A percentile compares a stretch with the other conserved stretches of the same genome.
Evolutionary conservation across 176 grass and related monocot genomes (phyloP).

Genomic region (Poa pratensis): DNA sequence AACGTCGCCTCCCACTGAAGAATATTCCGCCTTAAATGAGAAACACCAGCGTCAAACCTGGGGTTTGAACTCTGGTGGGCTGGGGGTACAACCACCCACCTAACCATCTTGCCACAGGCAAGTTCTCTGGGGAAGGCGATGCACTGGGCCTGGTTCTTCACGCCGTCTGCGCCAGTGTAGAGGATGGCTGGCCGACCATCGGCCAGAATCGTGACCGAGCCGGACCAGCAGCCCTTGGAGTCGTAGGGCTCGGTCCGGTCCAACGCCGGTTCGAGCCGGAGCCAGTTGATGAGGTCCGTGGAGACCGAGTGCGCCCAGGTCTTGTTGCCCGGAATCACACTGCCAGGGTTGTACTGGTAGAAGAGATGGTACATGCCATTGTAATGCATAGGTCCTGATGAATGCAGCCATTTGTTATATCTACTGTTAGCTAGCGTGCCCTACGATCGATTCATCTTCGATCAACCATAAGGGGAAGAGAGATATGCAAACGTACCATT

Average conservation of each 20-base stretch:
- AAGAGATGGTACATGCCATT: slow-evolving; percentile 11
- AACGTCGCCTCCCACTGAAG: too few relatives aligned
- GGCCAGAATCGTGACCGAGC: not conserved
- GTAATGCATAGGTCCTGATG: slow-evolving; percentile 5
- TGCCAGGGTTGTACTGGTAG: slow-evolving; percentile 19
- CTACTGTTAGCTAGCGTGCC: not conserved
- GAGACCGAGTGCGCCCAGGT: slow-evolving; percentile 2
- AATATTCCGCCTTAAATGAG: too few relatives aligned
- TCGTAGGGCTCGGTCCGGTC: slow-evolving; percentile 16
- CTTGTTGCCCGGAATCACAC: not conserved
- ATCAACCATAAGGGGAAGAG: not conserved
- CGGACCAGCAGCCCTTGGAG: slow-evolving; percentile 3
- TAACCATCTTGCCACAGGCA: too few relatives aligned
- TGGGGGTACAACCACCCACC: too few relatives aligned
- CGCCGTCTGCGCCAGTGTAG: not conserved
- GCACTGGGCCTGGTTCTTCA: slow-evolving; percentile 11
- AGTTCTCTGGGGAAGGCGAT: not conserved
- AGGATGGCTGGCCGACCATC: not conserved
- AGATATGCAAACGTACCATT: not conserved
- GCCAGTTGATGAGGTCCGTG: slow-evolving; percentile 7
- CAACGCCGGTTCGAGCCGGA: not conserved
- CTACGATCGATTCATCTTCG: not conserved
- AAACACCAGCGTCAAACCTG: too few relatives aligned
- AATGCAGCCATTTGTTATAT: not conserved
- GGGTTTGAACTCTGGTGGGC: too few relatives aligned